Percentiles rank a stretch among this genome's conserved stretches.
Evolutionary conservation across 192 early-diverging fungal genomes (phyloP).

Genomic region (Linnemannia elongata): DNA sequence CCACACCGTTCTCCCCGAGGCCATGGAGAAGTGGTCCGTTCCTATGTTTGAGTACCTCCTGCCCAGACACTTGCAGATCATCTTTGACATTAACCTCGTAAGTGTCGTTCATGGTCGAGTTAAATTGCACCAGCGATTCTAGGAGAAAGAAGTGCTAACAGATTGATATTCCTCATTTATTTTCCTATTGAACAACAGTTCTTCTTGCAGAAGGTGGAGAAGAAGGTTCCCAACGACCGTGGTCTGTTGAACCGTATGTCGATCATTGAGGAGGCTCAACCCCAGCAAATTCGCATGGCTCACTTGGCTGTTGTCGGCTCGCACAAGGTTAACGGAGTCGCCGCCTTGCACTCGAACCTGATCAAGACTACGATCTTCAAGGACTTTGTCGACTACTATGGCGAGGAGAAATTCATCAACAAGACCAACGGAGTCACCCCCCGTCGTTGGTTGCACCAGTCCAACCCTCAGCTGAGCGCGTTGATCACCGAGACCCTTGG

Average conservation of each 20-base stretch:
- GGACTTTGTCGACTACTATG: constrained; percentile 93
- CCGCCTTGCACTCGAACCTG: constrained; percentile 86
- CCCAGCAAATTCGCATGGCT: constrained; percentile 99
- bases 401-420: constrained; percentile 91
- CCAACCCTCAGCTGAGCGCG: constrained; percentile 87
- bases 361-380: constrained; percentile 88
- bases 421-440: constrained; percentile 99
- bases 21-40: constrained; percentile 97
- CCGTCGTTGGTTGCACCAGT: constrained; percentile 96
- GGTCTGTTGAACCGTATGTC: constrained; percentile 88
- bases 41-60: constrained; percentile 93
- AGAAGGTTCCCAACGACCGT: constrained; percentile 87
- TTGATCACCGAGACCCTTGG: constrained; percentile 89
- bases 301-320: constrained; percentile 92
- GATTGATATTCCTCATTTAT: neutral
- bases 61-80: constrained; percentile 98
- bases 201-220: constrained; percentile 96
- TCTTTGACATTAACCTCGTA: constrained; percentile 97
- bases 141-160: neutral
- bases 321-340: constrained; percentile 97
- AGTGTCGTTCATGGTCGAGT: neutral
- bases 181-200: constrained; percentile 57
- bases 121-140: neutral
- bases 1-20: constrained; percentile 99
- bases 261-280: constrained; percentile 93